Base-by-base conservation (phyloP, 148 eudicot species). In the Persicaria maculosa region DNA sequence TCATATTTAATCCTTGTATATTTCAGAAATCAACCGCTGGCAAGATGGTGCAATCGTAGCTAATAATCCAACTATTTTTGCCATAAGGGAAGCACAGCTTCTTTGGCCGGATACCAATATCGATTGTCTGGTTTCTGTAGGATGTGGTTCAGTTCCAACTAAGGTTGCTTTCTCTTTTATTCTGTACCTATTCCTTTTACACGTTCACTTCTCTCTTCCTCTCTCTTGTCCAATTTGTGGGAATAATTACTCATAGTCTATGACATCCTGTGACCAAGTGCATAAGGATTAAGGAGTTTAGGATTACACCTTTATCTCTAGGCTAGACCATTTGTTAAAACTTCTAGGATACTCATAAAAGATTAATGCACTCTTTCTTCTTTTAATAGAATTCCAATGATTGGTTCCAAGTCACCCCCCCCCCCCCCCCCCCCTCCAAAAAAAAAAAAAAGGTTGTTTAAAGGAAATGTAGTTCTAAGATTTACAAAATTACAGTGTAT, bases 21-120 rank as follows among this genome's bases (percentile, higher is more conserved):
- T 55, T 72, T 76, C 87, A 96, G 99, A 82, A 68, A 82, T 83
- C 20, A 79, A 86, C 75, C 97, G 97, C 75, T 96, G 97, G 97
- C 99, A 96, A 92, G 99, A 96, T 88, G 99, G 99, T 76, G 99
- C 99, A 58, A 92, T 96, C 80, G 97, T 96, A 40, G 99, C 99
- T 48, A 96, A 96, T 74, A 96, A 96, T 84, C 99, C 99, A 76
- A 96, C 99, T 68, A 86, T 96, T 67, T 96, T 92, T 83, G 92
- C 99, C 74, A 86, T 96, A 80, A 87, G 95, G 54, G 99, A 96
- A 85, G 97, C 99, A 53, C 99, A 96, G 77, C 93, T 92, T 75
- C 74, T 96, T 68, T 96, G 99, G 99, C 99, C 99, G 43, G 99
- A 96, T 80, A 81, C 97, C 36, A 90, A 88, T 79, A 84, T 96